phyloP scores from a whole-genome alignment of 768 basidiomycete genomes.

The Suillus lakei region DNA sequence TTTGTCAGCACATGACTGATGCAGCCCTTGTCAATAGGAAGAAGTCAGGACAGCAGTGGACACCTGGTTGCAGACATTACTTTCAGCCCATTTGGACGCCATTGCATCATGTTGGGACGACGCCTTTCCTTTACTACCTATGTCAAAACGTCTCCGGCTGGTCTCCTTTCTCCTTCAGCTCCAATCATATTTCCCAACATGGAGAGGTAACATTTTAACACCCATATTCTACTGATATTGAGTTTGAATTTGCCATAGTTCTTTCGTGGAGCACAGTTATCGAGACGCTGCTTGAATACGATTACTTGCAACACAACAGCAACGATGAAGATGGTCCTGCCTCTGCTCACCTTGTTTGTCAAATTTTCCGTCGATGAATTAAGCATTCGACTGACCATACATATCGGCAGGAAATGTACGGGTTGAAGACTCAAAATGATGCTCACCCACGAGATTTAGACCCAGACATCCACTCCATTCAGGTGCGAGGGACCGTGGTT shows the following conservation, averaged over 20 bases:
- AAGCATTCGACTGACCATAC: slow-evolving; percentile 1
- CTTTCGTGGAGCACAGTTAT: slow-evolving; percentile 67
- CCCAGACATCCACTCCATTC: slow-evolving; percentile 51
- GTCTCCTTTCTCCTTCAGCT: slow-evolving; percentile 70
- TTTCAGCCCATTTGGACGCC: slow-evolving; percentile 67
- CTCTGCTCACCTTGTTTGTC: slow-evolving; percentile 46
- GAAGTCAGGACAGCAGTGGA: slow-evolving; percentile 65
- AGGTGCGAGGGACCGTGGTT: slow-evolving; percentile 36
- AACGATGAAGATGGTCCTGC: slow-evolving; percentile 44
- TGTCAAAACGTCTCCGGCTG: slow-evolving; percentile 60
- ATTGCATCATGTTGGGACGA: slow-evolving; percentile 75
- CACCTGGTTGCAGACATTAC: slow-evolving; percentile 61
- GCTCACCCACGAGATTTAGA: slow-evolving; percentile 34
- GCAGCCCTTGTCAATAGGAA: slow-evolving; percentile 48
- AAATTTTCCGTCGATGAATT: background rate
- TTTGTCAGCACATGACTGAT: slow-evolving; percentile 8
- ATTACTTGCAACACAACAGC: slow-evolving; percentile 45
- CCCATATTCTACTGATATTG: background rate
- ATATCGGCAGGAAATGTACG: slow-evolving; percentile 47
- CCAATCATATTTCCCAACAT: slow-evolving; percentile 66
- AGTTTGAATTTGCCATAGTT: slow-evolving; percentile 42
- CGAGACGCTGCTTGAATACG: slow-evolving; percentile 61
- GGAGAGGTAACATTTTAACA: slow-evolving; percentile 55
- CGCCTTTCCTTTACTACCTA: slow-evolving; percentile 56
- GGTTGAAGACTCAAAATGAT: slow-evolving; percentile 38